phyloP scores from a whole-genome alignment of 306 rosid genomes.

The Pyrus pyrifolia region DNA sequence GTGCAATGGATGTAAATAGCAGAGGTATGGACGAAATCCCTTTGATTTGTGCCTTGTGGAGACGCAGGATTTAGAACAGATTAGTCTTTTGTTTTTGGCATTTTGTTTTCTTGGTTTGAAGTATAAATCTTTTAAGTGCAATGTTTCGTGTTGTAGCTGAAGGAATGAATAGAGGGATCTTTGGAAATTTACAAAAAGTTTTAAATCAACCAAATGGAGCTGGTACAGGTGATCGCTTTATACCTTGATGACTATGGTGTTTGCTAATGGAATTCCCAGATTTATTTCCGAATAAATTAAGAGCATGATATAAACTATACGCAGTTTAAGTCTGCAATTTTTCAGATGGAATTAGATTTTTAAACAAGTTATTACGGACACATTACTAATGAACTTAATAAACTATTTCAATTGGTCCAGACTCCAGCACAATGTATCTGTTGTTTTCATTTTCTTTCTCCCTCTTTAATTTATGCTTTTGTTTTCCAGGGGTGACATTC shows the following conservation, averaged over 20 bases:
- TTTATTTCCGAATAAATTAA: neutral
- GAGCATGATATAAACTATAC: neutral
- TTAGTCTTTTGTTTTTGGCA: neutral
- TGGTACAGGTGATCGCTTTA: constrained; percentile 42
- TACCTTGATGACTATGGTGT: constrained; percentile 7
- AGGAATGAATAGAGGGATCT: constrained; percentile 26
- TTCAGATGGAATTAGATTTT: neutral
- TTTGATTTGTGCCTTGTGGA: neutral
- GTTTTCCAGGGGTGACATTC: constrained; percentile 49
- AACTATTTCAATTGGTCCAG: neutral
- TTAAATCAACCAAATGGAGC: constrained; percentile 37
- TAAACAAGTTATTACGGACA: neutral
- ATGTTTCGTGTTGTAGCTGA: constrained; percentile 21
- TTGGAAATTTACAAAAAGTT: constrained; percentile 38
- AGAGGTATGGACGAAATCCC: constrained; percentile 20
- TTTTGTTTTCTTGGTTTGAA: neutral
- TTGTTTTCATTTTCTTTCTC: neutral
- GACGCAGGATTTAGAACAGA: neutral
- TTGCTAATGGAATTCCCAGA: neutral
- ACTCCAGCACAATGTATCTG: neutral
- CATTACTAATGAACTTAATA: neutral
- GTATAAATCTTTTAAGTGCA: neutral
- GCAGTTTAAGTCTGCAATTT: neutral
- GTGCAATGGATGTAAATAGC: constrained; percentile 22
- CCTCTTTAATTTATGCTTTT: neutral